Evolutionary conservation across 2,329 filamentous ascomycete genomes (phyloP).

Genomic region (Colletotrichum sansevieriae): DNA sequence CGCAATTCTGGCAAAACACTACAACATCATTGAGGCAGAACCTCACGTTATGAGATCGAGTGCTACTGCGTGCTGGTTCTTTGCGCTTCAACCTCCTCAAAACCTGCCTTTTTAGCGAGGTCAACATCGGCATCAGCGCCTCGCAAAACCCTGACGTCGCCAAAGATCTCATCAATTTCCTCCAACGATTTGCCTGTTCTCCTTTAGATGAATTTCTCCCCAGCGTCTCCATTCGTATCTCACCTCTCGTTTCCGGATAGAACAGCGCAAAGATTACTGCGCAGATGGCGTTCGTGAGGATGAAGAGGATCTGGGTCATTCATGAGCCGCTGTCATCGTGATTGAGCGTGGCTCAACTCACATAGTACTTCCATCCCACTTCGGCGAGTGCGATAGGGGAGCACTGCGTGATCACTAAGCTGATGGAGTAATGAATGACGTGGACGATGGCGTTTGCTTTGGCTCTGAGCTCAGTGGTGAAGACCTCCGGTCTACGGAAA

Average conservation of each 20-base stretch:
- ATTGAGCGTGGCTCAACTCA: slow-evolving; percentile 35
- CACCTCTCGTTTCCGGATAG: slow-evolving; percentile 56
- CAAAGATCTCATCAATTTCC: slow-evolving; percentile 56
- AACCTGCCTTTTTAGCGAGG: slow-evolving; percentile 41
- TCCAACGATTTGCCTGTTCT: slow-evolving; percentile 54
- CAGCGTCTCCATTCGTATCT: not conserved
- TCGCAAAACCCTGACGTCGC: slow-evolving; percentile 50
- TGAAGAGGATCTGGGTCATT: slow-evolving; percentile 51
- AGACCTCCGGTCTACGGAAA: slow-evolving; percentile 53
- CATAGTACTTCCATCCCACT: slow-evolving; percentile 58
- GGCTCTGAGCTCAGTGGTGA: slow-evolving; percentile 55
- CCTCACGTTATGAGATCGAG: no score
- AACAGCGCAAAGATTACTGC: slow-evolving; percentile 51
- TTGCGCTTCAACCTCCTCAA: slow-evolving; percentile 36
- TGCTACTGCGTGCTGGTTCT: not conserved
- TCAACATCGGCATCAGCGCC: slow-evolving; percentile 44
- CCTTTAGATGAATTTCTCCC: slow-evolving; percentile 25
- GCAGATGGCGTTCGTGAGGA: slow-evolving; percentile 55
- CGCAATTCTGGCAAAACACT: no score
- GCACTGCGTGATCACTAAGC: slow-evolving; percentile 56
- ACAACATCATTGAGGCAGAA: no score
- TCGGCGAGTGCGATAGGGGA: slow-evolving; percentile 55
- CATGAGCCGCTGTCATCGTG: not conserved
- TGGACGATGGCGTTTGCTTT: slow-evolving; percentile 58
- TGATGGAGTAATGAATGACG: slow-evolving; percentile 57